A percentile compares a stretch with the other conserved stretches of the same genome.
phyloP scores from a whole-genome alignment of 73 alveolate genomes.

The Paramecium tetraurelia region DNA sequence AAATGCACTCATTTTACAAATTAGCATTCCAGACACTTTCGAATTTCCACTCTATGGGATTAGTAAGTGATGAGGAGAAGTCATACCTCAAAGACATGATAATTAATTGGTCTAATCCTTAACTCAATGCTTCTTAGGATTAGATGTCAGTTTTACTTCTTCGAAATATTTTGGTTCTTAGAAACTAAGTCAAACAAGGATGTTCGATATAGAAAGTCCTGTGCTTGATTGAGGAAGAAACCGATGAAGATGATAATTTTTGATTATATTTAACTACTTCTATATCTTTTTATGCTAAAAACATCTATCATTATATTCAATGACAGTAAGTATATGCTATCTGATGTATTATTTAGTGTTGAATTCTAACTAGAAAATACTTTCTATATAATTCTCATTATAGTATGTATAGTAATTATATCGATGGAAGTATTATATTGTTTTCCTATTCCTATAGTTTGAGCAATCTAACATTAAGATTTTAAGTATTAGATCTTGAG shows the following conservation, averaged over 20 bases:
- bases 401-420: no score
- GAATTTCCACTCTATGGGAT: neutral
- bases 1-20: neutral
- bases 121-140: neutral
- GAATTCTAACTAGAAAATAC: neutral
- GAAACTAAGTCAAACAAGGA: neutral
- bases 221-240: neutral
- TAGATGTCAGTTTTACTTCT: neutral
- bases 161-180: neutral
- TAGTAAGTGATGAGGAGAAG: neutral
- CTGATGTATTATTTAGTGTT: neutral
- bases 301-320: neutral
- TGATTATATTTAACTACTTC: neutral
- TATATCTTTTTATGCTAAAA: neutral
- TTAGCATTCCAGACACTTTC: neutral
- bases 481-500: neutral
- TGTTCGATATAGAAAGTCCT: neutral
- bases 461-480: neutral
- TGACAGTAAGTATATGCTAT: neutral
- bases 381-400: no score
- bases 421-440: neutral
- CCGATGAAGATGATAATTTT: neutral
- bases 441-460: no score
- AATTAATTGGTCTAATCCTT: neutral
- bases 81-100: neutral